phyloP scores from a whole-genome alignment of 768 basidiomycete species.

The Kwoniella shandongensis region DNA sequence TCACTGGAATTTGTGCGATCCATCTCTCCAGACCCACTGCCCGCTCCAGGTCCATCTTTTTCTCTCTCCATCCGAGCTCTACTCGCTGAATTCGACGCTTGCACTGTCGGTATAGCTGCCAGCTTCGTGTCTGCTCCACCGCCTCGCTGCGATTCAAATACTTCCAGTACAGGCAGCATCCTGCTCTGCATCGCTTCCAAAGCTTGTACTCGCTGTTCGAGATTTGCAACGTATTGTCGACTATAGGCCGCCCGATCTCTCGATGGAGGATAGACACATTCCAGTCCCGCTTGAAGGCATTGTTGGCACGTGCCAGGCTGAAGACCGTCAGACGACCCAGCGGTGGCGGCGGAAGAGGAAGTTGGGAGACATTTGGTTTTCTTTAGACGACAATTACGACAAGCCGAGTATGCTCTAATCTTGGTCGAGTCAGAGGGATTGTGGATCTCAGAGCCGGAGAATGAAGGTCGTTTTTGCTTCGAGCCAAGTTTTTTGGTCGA shows the following conservation, averaged over 20 bases:
- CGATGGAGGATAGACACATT: slow-evolving; percentile 45
- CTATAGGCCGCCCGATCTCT: slow-evolving; percentile 46
- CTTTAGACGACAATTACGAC: slow-evolving; percentile 38
- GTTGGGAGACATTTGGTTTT: slow-evolving; percentile 48
- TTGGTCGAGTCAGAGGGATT: slow-evolving; percentile 28
- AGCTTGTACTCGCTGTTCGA: slow-evolving; percentile 45
- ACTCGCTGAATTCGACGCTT: no score
- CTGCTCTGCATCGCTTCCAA: slow-evolving; percentile 37
- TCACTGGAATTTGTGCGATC: background rate
- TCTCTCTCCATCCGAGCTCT: no score
- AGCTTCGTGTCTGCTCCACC: background rate
- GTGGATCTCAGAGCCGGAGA: slow-evolving; percentile 6
- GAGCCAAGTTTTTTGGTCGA: slow-evolving; percentile 3
- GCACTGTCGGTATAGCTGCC: background rate
- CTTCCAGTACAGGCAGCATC: slow-evolving; percentile 37
- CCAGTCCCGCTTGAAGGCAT: slow-evolving; percentile 30
- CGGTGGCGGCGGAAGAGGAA: background rate
- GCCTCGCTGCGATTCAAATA: slow-evolving; percentile 22
- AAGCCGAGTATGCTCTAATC: slow-evolving; percentile 41
- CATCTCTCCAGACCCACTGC: background rate
- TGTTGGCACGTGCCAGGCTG: slow-evolving; percentile 38
- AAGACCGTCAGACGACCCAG: background rate
- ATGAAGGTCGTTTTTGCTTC: slow-evolving; percentile 15
- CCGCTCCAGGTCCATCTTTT: background rate
- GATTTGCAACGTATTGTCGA: slow-evolving; percentile 47